Percentiles rank a stretch among this genome's conserved stretches.
Conservation (phyloP, 2,329 filamentous ascomycete species). For the Penicillium brevicompactum region DNA sequence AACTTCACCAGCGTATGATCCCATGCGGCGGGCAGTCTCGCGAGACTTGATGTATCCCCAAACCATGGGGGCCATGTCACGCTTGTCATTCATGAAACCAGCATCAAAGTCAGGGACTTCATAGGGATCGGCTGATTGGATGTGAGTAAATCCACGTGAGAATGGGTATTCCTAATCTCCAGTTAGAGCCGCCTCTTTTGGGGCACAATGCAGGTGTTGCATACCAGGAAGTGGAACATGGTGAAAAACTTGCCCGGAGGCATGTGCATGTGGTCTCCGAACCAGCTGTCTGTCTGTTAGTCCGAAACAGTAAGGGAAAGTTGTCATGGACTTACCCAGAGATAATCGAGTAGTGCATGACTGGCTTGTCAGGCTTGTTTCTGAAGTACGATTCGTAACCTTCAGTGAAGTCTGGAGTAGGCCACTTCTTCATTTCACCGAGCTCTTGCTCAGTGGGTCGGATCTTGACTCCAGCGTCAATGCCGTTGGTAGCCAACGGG, state of each 20-base stretch:
- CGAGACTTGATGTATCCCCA: slow-evolving; percentile 84
- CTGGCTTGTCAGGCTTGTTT: slow-evolving; percentile 80
- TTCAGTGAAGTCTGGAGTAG: slow-evolving; percentile 67
- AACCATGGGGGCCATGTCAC: slow-evolving; percentile 82
- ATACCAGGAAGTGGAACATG: slow-evolving; percentile 75
- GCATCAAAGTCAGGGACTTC: slow-evolving; percentile 76
- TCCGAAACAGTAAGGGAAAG: not conserved
- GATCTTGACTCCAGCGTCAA: slow-evolving; percentile 78
- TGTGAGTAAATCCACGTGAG: slow-evolving; percentile 71
- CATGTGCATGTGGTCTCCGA: slow-evolving; percentile 59
- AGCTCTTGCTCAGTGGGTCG: slow-evolving; percentile 70
- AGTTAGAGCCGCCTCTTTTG: not conserved
- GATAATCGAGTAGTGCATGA: slow-evolving; percentile 83
- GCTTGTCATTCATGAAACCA: slow-evolving; percentile 82
- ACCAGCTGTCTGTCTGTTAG: slow-evolving; percentile 34
- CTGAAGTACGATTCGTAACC: slow-evolving; percentile 84
- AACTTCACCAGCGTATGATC: slow-evolving; percentile 75
- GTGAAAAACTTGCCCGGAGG: slow-evolving; percentile 78
- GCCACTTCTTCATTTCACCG: slow-evolving; percentile 70
- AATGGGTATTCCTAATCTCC: slow-evolving; percentile 65
- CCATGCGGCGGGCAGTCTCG: slow-evolving; percentile 77
- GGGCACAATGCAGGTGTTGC: not conserved
- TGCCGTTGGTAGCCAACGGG: slow-evolving; percentile 75
- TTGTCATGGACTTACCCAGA: slow-evolving; percentile 49
- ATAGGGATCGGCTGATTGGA: slow-evolving; percentile 71